phyloP scores from a whole-genome alignment of 345 rosid genomes.

The Noccaea bulbosa region DNA sequence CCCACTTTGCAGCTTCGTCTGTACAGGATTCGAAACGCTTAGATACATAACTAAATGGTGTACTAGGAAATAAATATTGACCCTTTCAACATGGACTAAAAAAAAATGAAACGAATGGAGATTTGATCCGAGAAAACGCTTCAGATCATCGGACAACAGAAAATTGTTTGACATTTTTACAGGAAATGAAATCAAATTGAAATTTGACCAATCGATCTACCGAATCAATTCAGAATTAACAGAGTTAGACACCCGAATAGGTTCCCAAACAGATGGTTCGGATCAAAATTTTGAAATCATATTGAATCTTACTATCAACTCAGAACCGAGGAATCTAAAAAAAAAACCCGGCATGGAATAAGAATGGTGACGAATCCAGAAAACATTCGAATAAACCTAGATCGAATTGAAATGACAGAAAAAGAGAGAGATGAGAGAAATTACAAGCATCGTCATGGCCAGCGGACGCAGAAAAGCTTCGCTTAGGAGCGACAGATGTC shows the following conservation, averaged over 20 bases:
- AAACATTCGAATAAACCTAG: background rate
- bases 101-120: background rate
- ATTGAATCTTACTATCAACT: constrained; percentile 16
- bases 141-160: background rate
- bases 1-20: constrained; percentile 93
- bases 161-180: no score
- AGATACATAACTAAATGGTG: background rate
- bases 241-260: background rate
- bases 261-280: background rate
- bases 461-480: constrained; percentile 72
- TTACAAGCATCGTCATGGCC: constrained; percentile 81
- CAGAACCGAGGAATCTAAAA: background rate
- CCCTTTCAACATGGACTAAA: background rate
- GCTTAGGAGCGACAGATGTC: constrained; percentile 57
- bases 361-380: background rate
- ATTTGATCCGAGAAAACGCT: constrained; percentile 8
- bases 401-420: constrained; percentile 15
- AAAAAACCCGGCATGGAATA: background rate
- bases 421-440: constrained; percentile 17
- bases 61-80: constrained; percentile 13
- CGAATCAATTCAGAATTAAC: background rate
- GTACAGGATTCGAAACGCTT: background rate
- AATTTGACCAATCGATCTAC: background rate
- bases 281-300: background rate
- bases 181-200: no score